Percentiles rank a stretch among this genome's conserved stretches.
Evolutionary conservation across 306 rosid species (phyloP).

Genomic region (Prunus padus): DNA sequence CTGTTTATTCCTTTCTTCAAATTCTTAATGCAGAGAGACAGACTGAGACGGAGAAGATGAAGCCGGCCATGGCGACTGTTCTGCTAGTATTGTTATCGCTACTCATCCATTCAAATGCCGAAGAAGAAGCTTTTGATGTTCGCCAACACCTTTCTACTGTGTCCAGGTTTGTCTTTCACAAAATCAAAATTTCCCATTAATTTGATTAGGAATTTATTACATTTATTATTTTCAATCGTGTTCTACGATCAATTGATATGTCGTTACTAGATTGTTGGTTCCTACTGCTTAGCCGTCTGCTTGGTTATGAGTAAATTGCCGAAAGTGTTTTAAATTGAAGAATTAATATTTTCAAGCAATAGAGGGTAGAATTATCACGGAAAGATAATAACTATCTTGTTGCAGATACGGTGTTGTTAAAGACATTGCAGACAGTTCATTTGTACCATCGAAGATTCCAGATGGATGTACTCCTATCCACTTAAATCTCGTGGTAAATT

Average conservation of each 20-base stretch:
- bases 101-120: slow-evolving; percentile 32
- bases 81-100: slow-evolving; percentile 26
- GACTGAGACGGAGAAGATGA: neutral
- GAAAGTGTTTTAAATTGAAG: neutral
- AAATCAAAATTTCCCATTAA: neutral
- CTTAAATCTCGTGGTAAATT: slow-evolving; percentile 83
- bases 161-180: slow-evolving; percentile 49
- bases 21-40: neutral
- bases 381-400: neutral
- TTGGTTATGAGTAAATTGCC: neutral
- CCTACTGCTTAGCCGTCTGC: neutral
- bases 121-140: slow-evolving; percentile 58
- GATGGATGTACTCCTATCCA: slow-evolving; percentile 76
- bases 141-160: slow-evolving; percentile 71
- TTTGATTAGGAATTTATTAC: neutral
- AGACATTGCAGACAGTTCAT: slow-evolving; percentile 35
- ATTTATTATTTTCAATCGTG: neutral
- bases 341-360: neutral
- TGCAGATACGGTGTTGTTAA: slow-evolving; percentile 66
- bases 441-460: slow-evolving; percentile 56
- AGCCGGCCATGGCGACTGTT: slow-evolving; percentile 10
- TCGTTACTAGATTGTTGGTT: neutral
- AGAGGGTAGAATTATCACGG: neutral
- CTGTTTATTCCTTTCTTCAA: neutral
- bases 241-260: neutral